These are phyloP conservation scores for Gelatoporia subvermispora DNA, from an alignment of 768 basidiomycete genomes.

Conservation along the genomic window DNA sequence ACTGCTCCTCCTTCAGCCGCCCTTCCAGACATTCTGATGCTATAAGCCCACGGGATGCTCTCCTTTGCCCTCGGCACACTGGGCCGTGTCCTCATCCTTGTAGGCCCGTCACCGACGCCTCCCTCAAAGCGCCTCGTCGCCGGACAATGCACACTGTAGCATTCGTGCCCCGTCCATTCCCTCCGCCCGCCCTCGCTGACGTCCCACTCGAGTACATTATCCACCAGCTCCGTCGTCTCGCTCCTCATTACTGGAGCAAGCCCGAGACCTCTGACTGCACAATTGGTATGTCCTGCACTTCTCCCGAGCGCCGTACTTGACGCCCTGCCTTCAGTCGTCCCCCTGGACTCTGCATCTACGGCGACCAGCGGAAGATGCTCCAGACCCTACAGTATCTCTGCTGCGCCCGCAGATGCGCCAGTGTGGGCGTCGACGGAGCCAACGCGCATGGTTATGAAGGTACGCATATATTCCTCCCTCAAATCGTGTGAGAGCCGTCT, in stretches of 20 bases:
- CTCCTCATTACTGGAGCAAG: slow-evolving; percentile 68
- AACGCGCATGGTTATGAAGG: slow-evolving; percentile 57
- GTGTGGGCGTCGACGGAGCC: no score
- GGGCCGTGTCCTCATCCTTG: slow-evolving; percentile 11
- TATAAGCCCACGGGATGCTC: slow-evolving; percentile 2
- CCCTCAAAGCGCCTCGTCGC: slow-evolving; percentile 11
- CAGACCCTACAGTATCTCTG: slow-evolving; percentile 39
- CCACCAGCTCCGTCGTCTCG: slow-evolving; percentile 62
- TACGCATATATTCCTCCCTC: slow-evolving; percentile 26
- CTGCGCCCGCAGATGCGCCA: slow-evolving; percentile 4
- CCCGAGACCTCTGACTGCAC: slow-evolving; percentile 77
- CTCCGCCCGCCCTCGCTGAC: slow-evolving; percentile 54
- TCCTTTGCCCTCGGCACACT: slow-evolving; percentile 3
- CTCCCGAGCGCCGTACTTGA: not conserved
- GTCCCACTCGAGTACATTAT: slow-evolving; percentile 73
- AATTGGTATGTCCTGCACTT: slow-evolving; percentile 41
- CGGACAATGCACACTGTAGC: slow-evolving; percentile 25
- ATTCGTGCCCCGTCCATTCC: slow-evolving; percentile 57
- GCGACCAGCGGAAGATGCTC: slow-evolving; percentile 16
- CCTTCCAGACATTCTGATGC: slow-evolving; percentile 1
- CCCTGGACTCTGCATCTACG: slow-evolving; percentile 12
- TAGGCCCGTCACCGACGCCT: slow-evolving; percentile 8
- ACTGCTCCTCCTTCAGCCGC: slow-evolving; percentile 3
- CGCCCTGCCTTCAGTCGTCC: slow-evolving; percentile 17
- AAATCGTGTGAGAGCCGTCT: slow-evolving; percentile 1